Evolutionary conservation across 1,284 basidiomycete genomes (phyloP).

Genomic region (Taiwanofungus camphoratus): DNA sequence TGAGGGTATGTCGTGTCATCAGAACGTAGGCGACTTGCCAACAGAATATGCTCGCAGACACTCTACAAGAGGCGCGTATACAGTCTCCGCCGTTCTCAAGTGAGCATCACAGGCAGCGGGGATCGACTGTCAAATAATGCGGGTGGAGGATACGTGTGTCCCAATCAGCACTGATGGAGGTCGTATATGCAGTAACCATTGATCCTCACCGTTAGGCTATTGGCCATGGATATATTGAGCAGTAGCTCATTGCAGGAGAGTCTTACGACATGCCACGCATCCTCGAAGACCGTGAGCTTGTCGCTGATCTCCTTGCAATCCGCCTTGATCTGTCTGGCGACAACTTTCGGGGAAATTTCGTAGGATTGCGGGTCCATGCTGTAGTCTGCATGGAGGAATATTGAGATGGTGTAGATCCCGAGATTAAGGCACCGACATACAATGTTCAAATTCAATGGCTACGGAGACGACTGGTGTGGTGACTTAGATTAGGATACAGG

Average conservation of each 20-base stretch:
- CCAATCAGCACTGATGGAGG: no score
- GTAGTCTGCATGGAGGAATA: background rate
- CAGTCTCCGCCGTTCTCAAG: constrained; percentile 18
- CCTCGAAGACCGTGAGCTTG: constrained; percentile 26
- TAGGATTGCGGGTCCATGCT: constrained; percentile 3
- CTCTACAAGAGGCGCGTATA: constrained; percentile 25
- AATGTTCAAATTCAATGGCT: constrained; percentile 6
- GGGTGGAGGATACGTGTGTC: background rate
- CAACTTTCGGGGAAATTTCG: constrained; percentile 11
- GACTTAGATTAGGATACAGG: background rate
- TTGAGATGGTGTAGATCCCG: constrained; percentile 2
- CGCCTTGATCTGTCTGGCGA: constrained; percentile 14
- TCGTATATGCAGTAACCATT: no score
- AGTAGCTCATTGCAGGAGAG: constrained; percentile 22
- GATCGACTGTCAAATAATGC: constrained; percentile 8
- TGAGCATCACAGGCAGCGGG: constrained; percentile 21
- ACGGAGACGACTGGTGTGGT: constrained; percentile 4
- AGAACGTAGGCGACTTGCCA: constrained; percentile 19
- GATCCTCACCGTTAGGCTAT: constrained; percentile 19
- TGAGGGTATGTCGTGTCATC: no score
- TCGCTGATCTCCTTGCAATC: constrained; percentile 21
- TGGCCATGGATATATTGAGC: constrained; percentile 23
- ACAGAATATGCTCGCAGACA: constrained; percentile 25
- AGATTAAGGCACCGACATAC: background rate
- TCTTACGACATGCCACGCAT: constrained; percentile 27